Evolutionary conservation across 345 rosid genomes (phyloP), one percentile per base, ranked within the genome.

Genomic region (Orychophragmus violaceus): DNA sequence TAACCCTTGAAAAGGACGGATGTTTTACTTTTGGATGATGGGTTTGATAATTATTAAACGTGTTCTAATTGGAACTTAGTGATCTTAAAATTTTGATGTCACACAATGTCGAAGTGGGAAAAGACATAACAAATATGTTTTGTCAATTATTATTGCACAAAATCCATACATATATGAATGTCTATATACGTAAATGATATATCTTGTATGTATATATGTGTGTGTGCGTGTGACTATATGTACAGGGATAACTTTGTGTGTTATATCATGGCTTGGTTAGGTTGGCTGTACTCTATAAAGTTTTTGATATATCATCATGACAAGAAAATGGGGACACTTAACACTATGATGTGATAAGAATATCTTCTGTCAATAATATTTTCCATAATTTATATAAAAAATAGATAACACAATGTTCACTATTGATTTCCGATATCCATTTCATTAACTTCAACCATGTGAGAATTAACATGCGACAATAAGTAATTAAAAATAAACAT

Each of bases 241-340:
- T 5, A 59, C 12, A 62, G 11, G 5, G 36, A 63, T 56, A 72
- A 46, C 53, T 28, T 36, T 58, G 28, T 66, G 50, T 66, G 23
- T 25, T 64, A 29, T 30, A 41, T 60, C 58, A 44, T 73, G 62
- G 48, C 51, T 66, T 32, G 18, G 63, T 53, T 74, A 53, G 68
- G 72, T 74, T 74, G 77, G 77, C 55, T 50, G 72, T 73, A 73
- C 71, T 73, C 71, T 73, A 59, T 59, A 66, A 73, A 66, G 67
- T 39, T 25, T 64, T 57, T 66, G 45, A 66, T 60, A 30, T 18
- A 51, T 57, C 72, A 59, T 50, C 62, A 51, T 66, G 72, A 50
- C 76, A 48, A 39, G 58, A 65, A 48, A 58, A 22, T 65, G 60
- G 60, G 76, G 76, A 39, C 66, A 51, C 55, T 64, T 23, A 45